Conservation (phyloP, 2,329 filamentous ascomycete species). For the Trematosphaeria pertusa region DNA sequence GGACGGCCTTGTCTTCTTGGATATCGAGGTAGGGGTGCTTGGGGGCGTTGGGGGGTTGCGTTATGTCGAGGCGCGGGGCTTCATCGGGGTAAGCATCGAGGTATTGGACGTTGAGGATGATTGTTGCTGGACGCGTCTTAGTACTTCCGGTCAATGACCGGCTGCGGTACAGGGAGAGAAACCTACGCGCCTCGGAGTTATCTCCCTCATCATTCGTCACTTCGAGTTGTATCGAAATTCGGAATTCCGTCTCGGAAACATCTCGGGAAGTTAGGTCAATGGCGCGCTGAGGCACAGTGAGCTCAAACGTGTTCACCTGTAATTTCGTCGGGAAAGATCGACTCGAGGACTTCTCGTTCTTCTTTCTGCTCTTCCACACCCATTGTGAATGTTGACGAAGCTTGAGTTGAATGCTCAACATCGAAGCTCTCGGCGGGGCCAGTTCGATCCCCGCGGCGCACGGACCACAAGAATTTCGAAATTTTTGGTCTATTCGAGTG, state of each 20-base stretch:
- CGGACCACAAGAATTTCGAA: slow-evolving; percentile 25
- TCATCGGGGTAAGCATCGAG: slow-evolving; percentile 91
- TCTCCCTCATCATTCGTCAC: slow-evolving; percentile 68
- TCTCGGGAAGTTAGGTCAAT: slow-evolving; percentile 61
- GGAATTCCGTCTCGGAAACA: slow-evolving; percentile 87
- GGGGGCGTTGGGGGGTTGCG: slow-evolving; percentile 72
- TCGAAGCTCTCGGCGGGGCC: slow-evolving; percentile 11
- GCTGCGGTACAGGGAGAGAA: not conserved
- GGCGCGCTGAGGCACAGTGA: not conserved
- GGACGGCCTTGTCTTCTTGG: slow-evolving; percentile 75
- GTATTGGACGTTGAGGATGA: slow-evolving; percentile 86
- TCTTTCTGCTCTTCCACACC: slow-evolving; percentile 85
- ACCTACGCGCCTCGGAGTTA: slow-evolving; percentile 64
- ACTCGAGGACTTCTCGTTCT: slow-evolving; percentile 96
- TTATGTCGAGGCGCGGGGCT: slow-evolving; percentile 81
- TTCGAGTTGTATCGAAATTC: slow-evolving; percentile 85
- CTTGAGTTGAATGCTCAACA: not conserved
- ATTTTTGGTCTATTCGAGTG: slow-evolving; percentile 26
- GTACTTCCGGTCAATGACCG: no score
- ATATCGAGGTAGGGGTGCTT: slow-evolving; percentile 79
- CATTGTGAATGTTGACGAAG: slow-evolving; percentile 44
- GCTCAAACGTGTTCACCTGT: slow-evolving; percentile 66
- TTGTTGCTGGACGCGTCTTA: slow-evolving; percentile 57
- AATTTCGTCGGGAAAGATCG: slow-evolving; percentile 98
- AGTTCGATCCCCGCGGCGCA: no score